Conservation (phyloP, 176 grass and related monocot species). For the Leersia perrieri region DNA sequence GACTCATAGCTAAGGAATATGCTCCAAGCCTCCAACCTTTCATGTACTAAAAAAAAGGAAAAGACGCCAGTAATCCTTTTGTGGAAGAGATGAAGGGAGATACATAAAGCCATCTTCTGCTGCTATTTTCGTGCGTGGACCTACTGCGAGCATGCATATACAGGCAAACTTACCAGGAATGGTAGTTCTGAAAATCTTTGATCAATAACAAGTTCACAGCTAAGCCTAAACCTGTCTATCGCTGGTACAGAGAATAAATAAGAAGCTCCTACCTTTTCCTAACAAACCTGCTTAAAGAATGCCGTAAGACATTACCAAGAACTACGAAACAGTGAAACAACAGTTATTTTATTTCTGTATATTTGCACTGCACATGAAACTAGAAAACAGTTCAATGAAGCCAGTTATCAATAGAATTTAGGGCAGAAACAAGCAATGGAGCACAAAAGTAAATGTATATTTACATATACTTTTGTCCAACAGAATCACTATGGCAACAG, state of each 20-base stretch:
- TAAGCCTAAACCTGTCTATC: not conserved
- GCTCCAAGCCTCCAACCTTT: not conserved
- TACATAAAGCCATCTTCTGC: not conserved
- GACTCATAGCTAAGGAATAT: constrained; percentile 31
- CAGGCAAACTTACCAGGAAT: not conserved
- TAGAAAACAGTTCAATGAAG: constrained; percentile 3
- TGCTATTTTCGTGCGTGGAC: constrained; percentile 9
- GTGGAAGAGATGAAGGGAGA: constrained; percentile 19
- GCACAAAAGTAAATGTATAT: constrained; percentile 1
- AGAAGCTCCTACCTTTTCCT: not conserved
- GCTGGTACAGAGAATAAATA: not conserved
- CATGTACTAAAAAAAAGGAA: constrained; percentile 37
- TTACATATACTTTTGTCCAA: constrained; percentile 5
- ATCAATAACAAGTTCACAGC: not conserved
- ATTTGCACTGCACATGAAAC: constrained; percentile 4
- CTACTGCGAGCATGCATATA: not conserved
- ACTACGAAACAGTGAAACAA: not conserved
- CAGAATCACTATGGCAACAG: constrained; percentile 17
- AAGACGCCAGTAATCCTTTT: constrained; percentile 9
- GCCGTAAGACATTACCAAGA: not conserved
- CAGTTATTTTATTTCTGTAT: not conserved
- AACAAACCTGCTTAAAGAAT: constrained; percentile 9
- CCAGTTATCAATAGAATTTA: not conserved
- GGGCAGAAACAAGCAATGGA: not conserved
- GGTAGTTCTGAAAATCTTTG: not conserved